These are phyloP conservation scores for Yamadazyma akitaensis DNA, from an alignment of 805 yeast genomes.

Conservation along the genomic window DNA sequence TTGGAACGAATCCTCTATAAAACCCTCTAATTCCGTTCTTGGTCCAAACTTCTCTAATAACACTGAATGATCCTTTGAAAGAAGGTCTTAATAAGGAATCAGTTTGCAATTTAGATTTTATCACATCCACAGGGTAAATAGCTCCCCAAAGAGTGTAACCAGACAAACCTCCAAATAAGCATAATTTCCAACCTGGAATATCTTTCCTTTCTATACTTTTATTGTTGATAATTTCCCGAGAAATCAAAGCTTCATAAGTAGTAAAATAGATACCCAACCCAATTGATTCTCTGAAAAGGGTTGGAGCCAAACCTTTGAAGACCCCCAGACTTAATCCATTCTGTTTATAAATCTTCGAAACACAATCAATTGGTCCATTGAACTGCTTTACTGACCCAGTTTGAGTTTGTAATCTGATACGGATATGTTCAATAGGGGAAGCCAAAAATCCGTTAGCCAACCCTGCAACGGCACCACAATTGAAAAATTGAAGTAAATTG, in stretches of 20 bases:
- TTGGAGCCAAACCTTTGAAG: slow-evolving; percentile 80
- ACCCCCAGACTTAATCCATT: slow-evolving; percentile 55
- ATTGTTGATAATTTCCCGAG: slow-evolving; percentile 52
- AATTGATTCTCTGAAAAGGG: slow-evolving; percentile 77
- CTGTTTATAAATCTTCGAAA: slow-evolving; percentile 50
- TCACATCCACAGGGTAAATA: slow-evolving; percentile 84
- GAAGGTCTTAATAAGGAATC: slow-evolving; percentile 55
- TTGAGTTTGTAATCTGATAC: slow-evolving; percentile 92
- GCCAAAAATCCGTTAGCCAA: slow-evolving; percentile 85
- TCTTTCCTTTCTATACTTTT: slow-evolving; percentile 51
- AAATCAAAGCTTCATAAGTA: slow-evolving; percentile 85
- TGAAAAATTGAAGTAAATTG: slow-evolving; percentile 63
- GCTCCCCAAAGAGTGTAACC: slow-evolving; percentile 89
- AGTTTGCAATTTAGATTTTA: slow-evolving; percentile 84
- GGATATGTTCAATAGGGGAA: slow-evolving; percentile 90
- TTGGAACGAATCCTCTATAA: slow-evolving; percentile 88
- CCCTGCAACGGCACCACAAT: slow-evolving; percentile 90
- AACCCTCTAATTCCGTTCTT: slow-evolving; percentile 74
- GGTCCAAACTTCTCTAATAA: slow-evolving; percentile 49
- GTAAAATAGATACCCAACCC: slow-evolving; percentile 89
- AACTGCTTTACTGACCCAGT: slow-evolving; percentile 50
- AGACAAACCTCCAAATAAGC: slow-evolving; percentile 84
- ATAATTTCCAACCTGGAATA: slow-evolving; percentile 83
- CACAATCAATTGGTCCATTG: slow-evolving; percentile 73
- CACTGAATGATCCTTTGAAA: slow-evolving; percentile 58